Conservation (phyloP, 495 filamentous ascomycete species). For the Penicillium coffeae region DNA sequence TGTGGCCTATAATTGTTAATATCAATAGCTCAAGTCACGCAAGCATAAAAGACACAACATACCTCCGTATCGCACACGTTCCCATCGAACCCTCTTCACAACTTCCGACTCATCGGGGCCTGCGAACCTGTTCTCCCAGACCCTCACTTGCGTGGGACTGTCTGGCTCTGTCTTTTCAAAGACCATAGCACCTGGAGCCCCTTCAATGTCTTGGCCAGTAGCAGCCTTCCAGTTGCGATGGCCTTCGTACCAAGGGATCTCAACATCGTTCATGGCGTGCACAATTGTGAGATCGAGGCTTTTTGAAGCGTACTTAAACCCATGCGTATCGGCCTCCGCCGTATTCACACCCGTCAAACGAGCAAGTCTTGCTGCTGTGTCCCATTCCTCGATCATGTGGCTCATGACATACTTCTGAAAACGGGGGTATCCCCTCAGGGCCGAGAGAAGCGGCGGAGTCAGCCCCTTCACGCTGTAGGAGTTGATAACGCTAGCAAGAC, state of each 20-base stretch:
- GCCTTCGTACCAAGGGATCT: constrained; percentile 63
- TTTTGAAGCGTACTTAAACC: constrained; percentile 37
- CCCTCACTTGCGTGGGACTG: constrained; percentile 29
- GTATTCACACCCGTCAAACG: constrained; percentile 35
- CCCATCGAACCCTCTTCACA: constrained; percentile 48
- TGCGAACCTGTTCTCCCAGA: constrained; percentile 34
- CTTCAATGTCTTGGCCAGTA: constrained; percentile 42
- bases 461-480: constrained; percentile 70
- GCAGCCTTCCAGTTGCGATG: constrained; percentile 50
- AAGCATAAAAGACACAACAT: constrained; percentile 16
- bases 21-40: background rate
- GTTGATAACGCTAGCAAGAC: constrained; percentile 64
- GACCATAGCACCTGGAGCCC: constrained; percentile 48
- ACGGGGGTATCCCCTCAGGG: constrained; percentile 57
- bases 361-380: constrained; percentile 47
- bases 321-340: constrained; percentile 15
- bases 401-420: constrained; percentile 44
- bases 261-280: constrained; percentile 69
- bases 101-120: constrained; percentile 25
- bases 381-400: constrained; percentile 54
- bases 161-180: constrained; percentile 33
- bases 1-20: constrained; percentile 34
- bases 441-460: constrained; percentile 77
- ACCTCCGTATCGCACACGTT: constrained; percentile 46
- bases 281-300: constrained; percentile 65